Evolutionary conservation across 202 grass and related monocot species (phyloP), one percentile per base, ranked within the genome.

Genomic region (Schoenoplectus tabernaemontani): DNA sequence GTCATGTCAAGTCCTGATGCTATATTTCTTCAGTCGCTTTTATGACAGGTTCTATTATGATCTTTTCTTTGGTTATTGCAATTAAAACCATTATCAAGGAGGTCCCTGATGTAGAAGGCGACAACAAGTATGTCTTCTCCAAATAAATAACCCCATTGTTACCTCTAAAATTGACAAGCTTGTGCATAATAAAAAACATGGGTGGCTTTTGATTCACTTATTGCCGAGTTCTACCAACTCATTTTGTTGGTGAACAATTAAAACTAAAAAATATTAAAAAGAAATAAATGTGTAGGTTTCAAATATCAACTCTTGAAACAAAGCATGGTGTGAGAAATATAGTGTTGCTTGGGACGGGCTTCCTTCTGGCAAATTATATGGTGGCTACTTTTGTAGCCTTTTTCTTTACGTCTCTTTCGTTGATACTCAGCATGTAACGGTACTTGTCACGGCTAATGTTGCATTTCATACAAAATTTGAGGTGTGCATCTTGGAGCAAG

Each of bases 71-170:
- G 89, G 96, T 89, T 70, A 99, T 99, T 90, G 96, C n/a, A n/a
- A n/a, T n/a, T n/a, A n/a, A n/a, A n/a, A n/a, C 96, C 84, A 99
- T 99, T 89, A 99, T 92, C 37, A 99, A 99, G 86, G 96, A 99
- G 82, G 90, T 99, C 78, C 96, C 96, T 28, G 96, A 99, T 88
- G 96, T 99, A 59, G 96, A 99, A 86, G 96, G 96, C 5, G 96
- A 99, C 82, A 90, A 88, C 86, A 99, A 95, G 96, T 99, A 84
- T 88, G 86, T 85, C 82, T 46, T 69, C 65, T 69, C 65, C 65
- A 73, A 51, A 73, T 28, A 51, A 32, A 73, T 32, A n/a, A 7
- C 46, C 44, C 69, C 24, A 68, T 9, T 47, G 26, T 43, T 75
- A 30, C 61, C 24, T 76, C 57, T 85, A 44, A 78, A 67, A 6